These are phyloP conservation scores for Hordeum marinum DNA, from an alignment of 176 grass and related monocot species.

Conservation along the genomic window DNA sequence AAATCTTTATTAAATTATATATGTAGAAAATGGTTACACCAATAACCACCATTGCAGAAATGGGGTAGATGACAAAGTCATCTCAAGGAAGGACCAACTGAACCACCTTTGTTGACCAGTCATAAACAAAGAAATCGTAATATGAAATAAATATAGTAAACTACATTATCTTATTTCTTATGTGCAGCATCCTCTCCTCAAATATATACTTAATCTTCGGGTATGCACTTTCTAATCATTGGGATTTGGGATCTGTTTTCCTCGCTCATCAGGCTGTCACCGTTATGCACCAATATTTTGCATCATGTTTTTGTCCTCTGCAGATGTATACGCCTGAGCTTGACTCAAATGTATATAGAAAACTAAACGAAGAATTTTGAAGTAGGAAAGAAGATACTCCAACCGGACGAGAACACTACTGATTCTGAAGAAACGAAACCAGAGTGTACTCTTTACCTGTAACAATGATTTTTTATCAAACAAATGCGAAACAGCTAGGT, in stretches of 20 bases:
- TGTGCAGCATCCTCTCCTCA: not conserved
- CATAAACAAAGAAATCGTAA: slow-evolving; percentile 4
- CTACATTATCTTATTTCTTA: not conserved
- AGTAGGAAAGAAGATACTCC: not conserved
- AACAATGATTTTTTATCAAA: not conserved
- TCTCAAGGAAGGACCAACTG: not conserved
- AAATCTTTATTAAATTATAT: no score
- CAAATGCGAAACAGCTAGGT: not conserved
- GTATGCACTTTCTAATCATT: slow-evolving; percentile 25
- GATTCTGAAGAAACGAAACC: not conserved
- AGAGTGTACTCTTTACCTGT: not conserved
- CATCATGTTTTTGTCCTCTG: not conserved
- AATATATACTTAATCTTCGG: not conserved
- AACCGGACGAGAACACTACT: no score
- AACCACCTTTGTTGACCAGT: not conserved
- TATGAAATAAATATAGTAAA: not conserved
- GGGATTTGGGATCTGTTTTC: slow-evolving; percentile 21
- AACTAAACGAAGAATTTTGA: no score
- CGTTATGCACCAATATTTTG: slow-evolving; percentile 12
- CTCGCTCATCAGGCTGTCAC: slow-evolving; percentile 10
- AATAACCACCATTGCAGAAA: not conserved
- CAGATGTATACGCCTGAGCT: not conserved
- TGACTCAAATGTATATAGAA: not conserved
- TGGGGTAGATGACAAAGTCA: slow-evolving; percentile 3
- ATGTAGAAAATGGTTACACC: no score